Conservation (phyloP, 2,329 filamentous ascomycete species). For the Alternaria consortialis region DNA sequence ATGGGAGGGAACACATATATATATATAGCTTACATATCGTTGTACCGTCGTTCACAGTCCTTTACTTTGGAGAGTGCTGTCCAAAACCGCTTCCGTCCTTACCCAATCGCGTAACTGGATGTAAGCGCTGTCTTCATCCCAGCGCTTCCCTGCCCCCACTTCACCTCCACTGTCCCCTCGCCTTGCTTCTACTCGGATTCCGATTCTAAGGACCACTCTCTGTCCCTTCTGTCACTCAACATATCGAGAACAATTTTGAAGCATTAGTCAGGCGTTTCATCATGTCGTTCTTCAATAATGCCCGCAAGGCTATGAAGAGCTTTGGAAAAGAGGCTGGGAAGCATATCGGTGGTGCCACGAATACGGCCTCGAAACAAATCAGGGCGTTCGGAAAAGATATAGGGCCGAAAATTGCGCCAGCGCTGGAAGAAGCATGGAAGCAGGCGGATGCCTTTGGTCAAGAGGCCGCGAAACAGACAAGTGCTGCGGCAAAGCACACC, state of each 20-base stretch:
- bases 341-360: not conserved
- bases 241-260: not conserved
- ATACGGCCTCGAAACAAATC: not conserved
- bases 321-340: slow-evolving; percentile 11
- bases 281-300: slow-evolving; percentile 12
- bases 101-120: not conserved
- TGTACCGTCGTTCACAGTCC: not conserved
- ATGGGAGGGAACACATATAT: not conserved
- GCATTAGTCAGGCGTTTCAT: not conserved
- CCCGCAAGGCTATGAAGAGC: slow-evolving; percentile 5
- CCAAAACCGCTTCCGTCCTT: not conserved
- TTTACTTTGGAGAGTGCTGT: too few species aligned
- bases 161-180: not conserved
- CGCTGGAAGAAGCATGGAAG: slow-evolving; percentile 15
- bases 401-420: slow-evolving; percentile 5
- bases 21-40: not conserved
- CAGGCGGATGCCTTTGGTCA: slow-evolving; percentile 10
- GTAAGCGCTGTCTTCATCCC: not conserved
- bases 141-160: not conserved
- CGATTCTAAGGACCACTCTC: not conserved
- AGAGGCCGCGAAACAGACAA: slow-evolving; percentile 9
- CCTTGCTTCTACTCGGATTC: not conserved
- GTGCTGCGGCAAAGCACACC: slow-evolving; percentile 1
- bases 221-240: not conserved
- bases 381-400: slow-evolving; percentile 15